Conservation (phyloP, 164 flowering plant species). For the Saururus chinensis region DNA sequence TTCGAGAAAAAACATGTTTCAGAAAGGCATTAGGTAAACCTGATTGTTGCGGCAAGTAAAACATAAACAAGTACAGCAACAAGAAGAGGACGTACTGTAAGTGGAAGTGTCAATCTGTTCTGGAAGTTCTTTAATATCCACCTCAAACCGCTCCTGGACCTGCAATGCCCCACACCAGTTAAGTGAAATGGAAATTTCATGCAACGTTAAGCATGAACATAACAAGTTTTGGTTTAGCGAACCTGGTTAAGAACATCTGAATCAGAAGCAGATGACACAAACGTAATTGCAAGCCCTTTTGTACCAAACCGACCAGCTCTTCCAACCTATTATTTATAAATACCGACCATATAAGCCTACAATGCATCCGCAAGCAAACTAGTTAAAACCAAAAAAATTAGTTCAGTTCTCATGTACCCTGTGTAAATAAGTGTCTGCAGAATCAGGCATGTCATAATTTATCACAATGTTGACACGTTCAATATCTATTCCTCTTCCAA, state of each 20-base stretch:
- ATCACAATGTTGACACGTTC: conserved; percentile 96
- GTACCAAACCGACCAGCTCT: conserved; percentile 99
- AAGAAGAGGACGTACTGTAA: conserved; percentile 73
- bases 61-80: not conserved
- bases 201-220: not conserved
- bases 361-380: not conserved
- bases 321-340: conserved; percentile 52
- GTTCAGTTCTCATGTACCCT: conserved; percentile 33
- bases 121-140: conserved; percentile 96
- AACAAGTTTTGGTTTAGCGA: not conserved
- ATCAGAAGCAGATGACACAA: conserved; percentile 85
- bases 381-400: not conserved
- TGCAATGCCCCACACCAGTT: conserved; percentile 11
- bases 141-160: conserved; percentile 98
- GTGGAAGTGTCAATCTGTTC: conserved; percentile 98
- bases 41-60: not conserved
- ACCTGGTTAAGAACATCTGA: conserved; percentile 97
- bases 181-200: not conserved
- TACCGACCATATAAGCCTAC: not conserved
- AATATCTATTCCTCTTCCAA: conserved; percentile 95
- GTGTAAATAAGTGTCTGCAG: conserved; percentile 94
- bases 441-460: conserved; percentile 99
- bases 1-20: not conserved
- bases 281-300: conserved; percentile 94
- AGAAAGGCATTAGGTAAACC: not conserved